Evolutionary conservation across 164 flowering plant genomes (phyloP).

Genomic region (Warburgia ugandensis): DNA sequence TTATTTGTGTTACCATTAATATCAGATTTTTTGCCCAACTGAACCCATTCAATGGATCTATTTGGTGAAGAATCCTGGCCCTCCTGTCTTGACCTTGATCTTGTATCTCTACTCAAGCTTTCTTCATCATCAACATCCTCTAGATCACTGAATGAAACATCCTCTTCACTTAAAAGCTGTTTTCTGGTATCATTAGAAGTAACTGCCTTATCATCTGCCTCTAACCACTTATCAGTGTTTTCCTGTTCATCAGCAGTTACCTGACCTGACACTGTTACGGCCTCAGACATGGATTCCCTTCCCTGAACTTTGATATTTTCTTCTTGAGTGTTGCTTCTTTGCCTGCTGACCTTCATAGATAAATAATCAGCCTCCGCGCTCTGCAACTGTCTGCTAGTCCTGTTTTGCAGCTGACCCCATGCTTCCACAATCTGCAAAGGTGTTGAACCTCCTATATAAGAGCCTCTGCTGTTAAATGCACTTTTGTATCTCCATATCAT

Average conservation of each 20-base stretch:
- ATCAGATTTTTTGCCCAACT: slow-evolving; percentile 25
- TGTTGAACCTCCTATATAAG: too few species aligned
- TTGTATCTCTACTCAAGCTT: slow-evolving; percentile 14
- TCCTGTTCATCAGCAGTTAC: slow-evolving; percentile 16
- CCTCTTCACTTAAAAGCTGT: slow-evolving; percentile 31
- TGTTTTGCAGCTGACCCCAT: slow-evolving; percentile 34
- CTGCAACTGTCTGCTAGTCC: slow-evolving; percentile 10
- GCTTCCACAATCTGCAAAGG: slow-evolving; percentile 41
- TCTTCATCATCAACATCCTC: slow-evolving; percentile 41
- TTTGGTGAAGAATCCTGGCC: slow-evolving; percentile 18
- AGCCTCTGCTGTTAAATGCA: too few species aligned
- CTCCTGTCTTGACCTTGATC: slow-evolving; percentile 7
- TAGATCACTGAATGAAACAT: slow-evolving; percentile 58
- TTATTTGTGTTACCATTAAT: slow-evolving; percentile 19
- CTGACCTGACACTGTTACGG: slow-evolving; percentile 11
- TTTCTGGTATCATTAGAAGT: slow-evolving; percentile 14
- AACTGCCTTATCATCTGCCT: slow-evolving; percentile 20
- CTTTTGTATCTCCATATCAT: too few species aligned
- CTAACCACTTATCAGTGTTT: slow-evolving; percentile 19
- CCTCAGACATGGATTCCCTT: slow-evolving; percentile 15
- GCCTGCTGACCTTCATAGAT: slow-evolving; percentile 11
- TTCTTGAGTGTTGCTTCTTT: slow-evolving; percentile 11
- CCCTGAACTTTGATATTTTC: slow-evolving; percentile 10
- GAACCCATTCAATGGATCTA: slow-evolving; percentile 49
- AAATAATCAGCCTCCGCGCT: slow-evolving; percentile 5